These are phyloP conservation scores for Neolentinus lepideus DNA, from an alignment of 1,284 basidiomycete species.

Conservation along the genomic window DNA sequence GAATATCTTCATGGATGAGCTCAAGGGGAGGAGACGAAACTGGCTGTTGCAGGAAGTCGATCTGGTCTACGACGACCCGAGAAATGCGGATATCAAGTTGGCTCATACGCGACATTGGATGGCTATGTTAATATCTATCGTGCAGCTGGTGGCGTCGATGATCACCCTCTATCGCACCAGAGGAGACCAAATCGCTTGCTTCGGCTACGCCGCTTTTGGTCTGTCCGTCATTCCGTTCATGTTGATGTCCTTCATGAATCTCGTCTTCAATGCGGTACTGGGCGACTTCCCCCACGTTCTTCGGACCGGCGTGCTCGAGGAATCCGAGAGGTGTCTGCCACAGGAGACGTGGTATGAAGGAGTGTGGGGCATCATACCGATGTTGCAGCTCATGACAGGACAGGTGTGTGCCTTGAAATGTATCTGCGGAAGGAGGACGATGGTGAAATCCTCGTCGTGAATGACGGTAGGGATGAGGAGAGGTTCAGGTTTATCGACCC, in stretches of 20 bases:
- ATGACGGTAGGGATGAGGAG: too few relatives aligned
- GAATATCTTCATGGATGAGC: too few relatives aligned
- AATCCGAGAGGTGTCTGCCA: neutral
- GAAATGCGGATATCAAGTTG: too few relatives aligned
- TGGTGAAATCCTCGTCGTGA: too few relatives aligned
- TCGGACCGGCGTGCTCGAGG: neutral
- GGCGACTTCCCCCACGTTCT: neutral
- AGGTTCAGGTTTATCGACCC: too few relatives aligned
- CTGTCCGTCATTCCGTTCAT: neutral
- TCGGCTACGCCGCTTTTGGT: slow-evolving; percentile 4
- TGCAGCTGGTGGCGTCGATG: neutral
- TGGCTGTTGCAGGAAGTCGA: neutral
- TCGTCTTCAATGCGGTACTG: neutral
- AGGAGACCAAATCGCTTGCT: slow-evolving; percentile 5
- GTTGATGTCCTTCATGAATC: neutral
- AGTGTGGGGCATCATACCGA: neutral
- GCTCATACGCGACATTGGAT: neutral
- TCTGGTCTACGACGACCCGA: too few relatives aligned
- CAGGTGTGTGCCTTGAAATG: too few relatives aligned
- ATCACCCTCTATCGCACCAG: slow-evolving; percentile 5
- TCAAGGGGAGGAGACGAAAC: neutral
- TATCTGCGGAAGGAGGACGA: too few relatives aligned
- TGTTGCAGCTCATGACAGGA: too few relatives aligned
- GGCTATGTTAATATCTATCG: neutral
- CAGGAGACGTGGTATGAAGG: neutral